These are phyloP conservation scores for Camellia lanceoleosa DNA, from an alignment of 148 eudicot species.

Conservation along the genomic window DNA sequence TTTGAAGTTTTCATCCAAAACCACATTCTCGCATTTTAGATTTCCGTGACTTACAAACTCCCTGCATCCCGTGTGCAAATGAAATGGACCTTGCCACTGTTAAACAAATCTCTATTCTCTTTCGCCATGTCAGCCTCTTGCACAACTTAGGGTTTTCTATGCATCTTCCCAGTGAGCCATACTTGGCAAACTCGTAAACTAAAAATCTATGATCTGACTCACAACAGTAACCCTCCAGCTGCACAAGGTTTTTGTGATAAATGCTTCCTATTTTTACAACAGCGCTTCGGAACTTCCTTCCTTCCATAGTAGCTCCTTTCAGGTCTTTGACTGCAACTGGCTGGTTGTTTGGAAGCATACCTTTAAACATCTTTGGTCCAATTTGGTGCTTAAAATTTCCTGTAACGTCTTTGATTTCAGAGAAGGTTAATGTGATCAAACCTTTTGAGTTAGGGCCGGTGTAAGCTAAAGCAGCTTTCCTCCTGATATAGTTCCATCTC, in stretches of 20 bases:
- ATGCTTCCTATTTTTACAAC: conserved; percentile 45
- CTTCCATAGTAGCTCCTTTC: conserved; percentile 24
- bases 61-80: conserved; percentile 59
- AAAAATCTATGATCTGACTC: conserved; percentile 45
- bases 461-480: conserved; percentile 28
- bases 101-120: conserved; percentile 45
- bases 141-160: conserved; percentile 38
- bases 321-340: conserved; percentile 42
- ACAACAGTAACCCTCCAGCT: conserved; percentile 56
- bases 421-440: conserved; percentile 37
- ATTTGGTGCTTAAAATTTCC: conserved; percentile 47
- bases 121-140: conserved; percentile 52
- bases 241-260: conserved; percentile 48
- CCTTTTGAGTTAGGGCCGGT: conserved; percentile 33
- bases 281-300: conserved; percentile 40
- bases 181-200: conserved; percentile 49
- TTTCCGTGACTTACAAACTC: conserved; percentile 62
- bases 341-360: conserved; percentile 27
- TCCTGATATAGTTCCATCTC: conserved; percentile 28
- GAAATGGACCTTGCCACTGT: conserved; percentile 49
- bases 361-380: conserved; percentile 45
- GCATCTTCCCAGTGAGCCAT: conserved; percentile 44
- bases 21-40: conserved; percentile 43
- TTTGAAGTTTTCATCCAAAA: conserved; percentile 47
- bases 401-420: conserved; percentile 51